Base-by-base conservation (phyloP, 768 basidiomycete genomes). In the Kwoniella pini region DNA sequence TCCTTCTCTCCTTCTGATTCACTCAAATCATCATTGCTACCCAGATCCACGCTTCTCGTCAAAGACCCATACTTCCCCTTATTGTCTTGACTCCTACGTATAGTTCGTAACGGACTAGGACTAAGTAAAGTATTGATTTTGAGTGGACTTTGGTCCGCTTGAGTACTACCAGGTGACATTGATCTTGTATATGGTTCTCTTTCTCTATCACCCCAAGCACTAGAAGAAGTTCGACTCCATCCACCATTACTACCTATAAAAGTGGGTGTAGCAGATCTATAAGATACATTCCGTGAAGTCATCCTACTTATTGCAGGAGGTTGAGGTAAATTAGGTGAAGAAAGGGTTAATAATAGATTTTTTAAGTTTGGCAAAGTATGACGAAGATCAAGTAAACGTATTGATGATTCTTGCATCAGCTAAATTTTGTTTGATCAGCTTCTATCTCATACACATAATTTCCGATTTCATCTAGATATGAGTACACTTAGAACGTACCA, bases 361-460 rank as follows among this genome's bases (percentile, higher is more conserved):
- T 96, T 97, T 64, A 99, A 83, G 80, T 99, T 99, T 40, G 94
- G 93, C 27, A 99, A 82, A 13, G 96, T 98, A 76, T 99, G 94
- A 49, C 94, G 85, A 81, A 95, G 87, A 80, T 99, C 96, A 69
- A 95, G 80, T 21, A 92, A 88, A 42, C 88, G 87, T 57, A 98
- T 81, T 74, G 89, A 85, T n/a, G 88, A 86, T 70, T 94, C 90
- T 57, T 85, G 82, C 93, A 94, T 95, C 53, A 96, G 84, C 93
- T 97, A 70, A n/a, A n/a, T n/a, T n/a, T n/a, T n/a, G n/a, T n/a
- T n/a, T n/a, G n/a, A n/a, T n/a, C n/a, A n/a, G n/a, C n/a, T n/a
- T n/a, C n/a, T n/a, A n/a, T n/a, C n/a, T n/a, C n/a, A n/a, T n/a
- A n/a, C n/a, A n/a, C n/a, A n/a, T n/a, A n/a, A n/a, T n/a, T n/a